phyloP scores from a whole-genome alignment of 352 stramenopile genomes.

The Phytopythium litorale region DNA sequence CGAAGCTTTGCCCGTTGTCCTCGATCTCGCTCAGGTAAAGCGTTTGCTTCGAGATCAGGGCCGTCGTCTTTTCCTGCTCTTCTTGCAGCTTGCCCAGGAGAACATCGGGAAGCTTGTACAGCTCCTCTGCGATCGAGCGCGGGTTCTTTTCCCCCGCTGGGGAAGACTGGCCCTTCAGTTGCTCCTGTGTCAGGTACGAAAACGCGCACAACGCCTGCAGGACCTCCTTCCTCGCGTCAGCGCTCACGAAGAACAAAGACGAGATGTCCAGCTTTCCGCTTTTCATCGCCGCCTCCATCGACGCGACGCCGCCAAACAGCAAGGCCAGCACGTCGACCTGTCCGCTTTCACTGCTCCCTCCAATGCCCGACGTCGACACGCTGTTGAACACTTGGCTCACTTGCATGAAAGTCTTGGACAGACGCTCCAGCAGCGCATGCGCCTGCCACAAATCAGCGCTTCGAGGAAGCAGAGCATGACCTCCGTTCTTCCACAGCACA shows the following conservation, averaged over 20 bases:
- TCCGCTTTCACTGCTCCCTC: constrained; percentile 12
- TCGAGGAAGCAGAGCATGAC: constrained; percentile 74
- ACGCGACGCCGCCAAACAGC: constrained; percentile 62
- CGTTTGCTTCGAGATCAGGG: constrained; percentile 62
- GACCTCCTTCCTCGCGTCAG: constrained; percentile 58
- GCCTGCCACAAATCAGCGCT: constrained; percentile 64
- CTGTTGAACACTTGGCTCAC: constrained; percentile 20
- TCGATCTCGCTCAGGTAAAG: constrained; percentile 73
- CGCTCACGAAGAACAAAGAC: constrained; percentile 69
- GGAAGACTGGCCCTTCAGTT: constrained; percentile 10
- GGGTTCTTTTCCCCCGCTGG: constrained; percentile 5
- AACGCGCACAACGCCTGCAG: constrained; percentile 81
- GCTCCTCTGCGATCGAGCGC: constrained; percentile 55
- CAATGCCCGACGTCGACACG: no score
- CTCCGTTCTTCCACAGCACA: constrained; percentile 92
- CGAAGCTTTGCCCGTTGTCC: constrained; percentile 41
- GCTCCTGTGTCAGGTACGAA: constrained; percentile 67
- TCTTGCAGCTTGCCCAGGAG: constrained; percentile 60
- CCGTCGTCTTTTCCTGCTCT: constrained; percentile 44
- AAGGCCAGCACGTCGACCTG: constrained; percentile 70
- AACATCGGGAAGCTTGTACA: constrained; percentile 57
- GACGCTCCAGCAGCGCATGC: constrained; percentile 55
- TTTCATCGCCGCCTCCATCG: constrained; percentile 82
- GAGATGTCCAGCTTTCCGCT: constrained; percentile 70
- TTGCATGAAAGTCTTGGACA: constrained; percentile 64